A percentile compares a stretch with the other conserved stretches of the same genome.
These are phyloP conservation scores for Tubosaeta sp. DNA, from an alignment of 768 basidiomycete genomes.

Conservation along the genomic window DNA sequence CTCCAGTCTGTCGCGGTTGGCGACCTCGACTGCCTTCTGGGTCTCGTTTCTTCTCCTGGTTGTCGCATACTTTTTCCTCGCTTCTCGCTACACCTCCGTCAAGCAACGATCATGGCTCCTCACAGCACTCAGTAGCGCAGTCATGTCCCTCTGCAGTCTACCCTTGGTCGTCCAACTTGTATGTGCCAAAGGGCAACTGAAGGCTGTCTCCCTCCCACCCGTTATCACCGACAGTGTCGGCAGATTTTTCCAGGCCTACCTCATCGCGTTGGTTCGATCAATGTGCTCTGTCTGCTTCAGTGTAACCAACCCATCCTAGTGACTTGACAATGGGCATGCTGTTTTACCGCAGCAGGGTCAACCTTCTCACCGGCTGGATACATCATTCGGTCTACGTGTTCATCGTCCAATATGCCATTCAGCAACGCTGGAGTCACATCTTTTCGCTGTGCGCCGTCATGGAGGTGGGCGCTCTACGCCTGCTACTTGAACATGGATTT, in stretches of 20 bases:
- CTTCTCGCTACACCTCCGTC: constrained; percentile 28
- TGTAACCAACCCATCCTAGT: constrained; percentile 24
- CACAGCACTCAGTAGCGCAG: constrained; percentile 36
- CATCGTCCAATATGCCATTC: constrained; percentile 38
- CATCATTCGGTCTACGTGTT: constrained; percentile 44
- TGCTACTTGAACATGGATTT: not conserved
- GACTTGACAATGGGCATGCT: constrained; percentile 44
- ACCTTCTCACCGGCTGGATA: constrained; percentile 53
- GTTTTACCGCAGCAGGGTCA: constrained; percentile 44
- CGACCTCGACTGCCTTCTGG: constrained; percentile 23
- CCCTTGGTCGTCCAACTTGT: constrained; percentile 36
- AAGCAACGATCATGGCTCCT: constrained; percentile 49
- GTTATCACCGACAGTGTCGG: constrained; percentile 23
- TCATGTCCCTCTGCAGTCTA: constrained; percentile 39
- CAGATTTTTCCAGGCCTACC: constrained; percentile 46
- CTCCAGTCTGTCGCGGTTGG: constrained; percentile 14
- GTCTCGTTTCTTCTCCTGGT: constrained; percentile 15
- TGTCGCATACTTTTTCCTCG: constrained; percentile 29
- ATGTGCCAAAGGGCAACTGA: constrained; percentile 23
- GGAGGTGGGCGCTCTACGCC: constrained; percentile 35
- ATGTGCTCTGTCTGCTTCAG: constrained; percentile 5
- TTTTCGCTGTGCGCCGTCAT: constrained; percentile 44
- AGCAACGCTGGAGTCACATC: constrained; percentile 34
- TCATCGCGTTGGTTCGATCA: constrained; percentile 30
- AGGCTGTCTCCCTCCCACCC: constrained; percentile 18